A percentile compares a stretch with the other conserved stretches of the same genome.
These are phyloP conservation scores for Alternaria arborescens DNA, from an alignment of 2,329 filamentous ascomycete genomes.

Conservation along the genomic window DNA sequence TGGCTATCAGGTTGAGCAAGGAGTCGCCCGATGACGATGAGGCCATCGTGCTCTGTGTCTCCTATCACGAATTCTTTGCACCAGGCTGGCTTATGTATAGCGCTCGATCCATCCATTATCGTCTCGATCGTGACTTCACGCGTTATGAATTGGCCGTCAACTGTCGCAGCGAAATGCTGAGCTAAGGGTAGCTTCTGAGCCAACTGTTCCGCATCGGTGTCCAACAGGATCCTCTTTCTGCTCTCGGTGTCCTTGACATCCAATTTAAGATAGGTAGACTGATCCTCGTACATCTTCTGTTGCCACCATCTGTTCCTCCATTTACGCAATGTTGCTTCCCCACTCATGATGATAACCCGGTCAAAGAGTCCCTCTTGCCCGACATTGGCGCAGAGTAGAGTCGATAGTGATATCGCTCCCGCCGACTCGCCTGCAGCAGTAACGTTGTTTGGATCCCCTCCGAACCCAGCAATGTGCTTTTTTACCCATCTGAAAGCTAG, in stretches of 20 bases:
- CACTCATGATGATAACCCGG: conserved; percentile 43
- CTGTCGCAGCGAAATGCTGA: conserved; percentile 35
- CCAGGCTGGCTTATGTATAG: conserved; percentile 54
- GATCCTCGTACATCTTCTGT: conserved; percentile 35
- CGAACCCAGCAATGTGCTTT: conserved; percentile 50
- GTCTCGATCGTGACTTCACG: conserved; percentile 24
- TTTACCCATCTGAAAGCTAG: conserved; percentile 51
- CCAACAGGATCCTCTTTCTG: conserved; percentile 23
- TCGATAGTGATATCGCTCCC: conserved; percentile 51
- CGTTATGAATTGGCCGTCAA: conserved; percentile 38
- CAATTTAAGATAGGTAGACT: conserved; percentile 31
- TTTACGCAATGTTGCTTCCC: conserved; percentile 41
- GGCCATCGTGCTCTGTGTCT: conserved; percentile 56
- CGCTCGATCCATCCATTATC: conserved; percentile 23
- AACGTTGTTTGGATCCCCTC: conserved; percentile 50
- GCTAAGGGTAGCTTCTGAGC: conserved; percentile 33
- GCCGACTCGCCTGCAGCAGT: conserved; percentile 58
- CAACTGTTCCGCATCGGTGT: conserved; percentile 31
- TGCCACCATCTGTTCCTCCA: conserved; percentile 39
- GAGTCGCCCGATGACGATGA: conserved; percentile 39
- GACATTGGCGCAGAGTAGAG: conserved; percentile 38
- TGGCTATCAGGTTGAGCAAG: conserved; percentile 39
- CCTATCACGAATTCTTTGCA: conserved; percentile 58
- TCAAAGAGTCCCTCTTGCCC: conserved; percentile 36
- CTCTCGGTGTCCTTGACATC: conserved; percentile 15